A percentile compares a stretch with the other conserved stretches of the same genome.
Conservation (phyloP, 1,139 yeast species). For the Candida sp. region DNA sequence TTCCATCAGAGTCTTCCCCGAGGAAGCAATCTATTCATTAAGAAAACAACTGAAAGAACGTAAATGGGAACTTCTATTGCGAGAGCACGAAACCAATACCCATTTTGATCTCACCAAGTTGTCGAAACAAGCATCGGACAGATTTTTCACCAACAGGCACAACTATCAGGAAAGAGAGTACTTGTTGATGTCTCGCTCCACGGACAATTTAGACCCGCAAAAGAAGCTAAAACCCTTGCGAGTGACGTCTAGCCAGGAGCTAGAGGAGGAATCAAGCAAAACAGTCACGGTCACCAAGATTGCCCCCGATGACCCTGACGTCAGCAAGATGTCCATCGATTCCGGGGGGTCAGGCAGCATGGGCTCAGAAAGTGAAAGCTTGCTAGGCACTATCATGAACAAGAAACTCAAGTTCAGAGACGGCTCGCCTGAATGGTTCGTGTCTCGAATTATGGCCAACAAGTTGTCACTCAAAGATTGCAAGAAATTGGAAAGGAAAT, state of each 20-base stretch:
- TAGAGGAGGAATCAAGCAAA: not conserved
- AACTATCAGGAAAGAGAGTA: conserved; percentile 5
- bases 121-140: conserved; percentile 13
- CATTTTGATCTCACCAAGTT: conserved; percentile 36
- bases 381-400: conserved; percentile 2
- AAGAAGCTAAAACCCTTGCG: not conserved
- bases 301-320: conserved; percentile 4
- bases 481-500: conserved; percentile 37
- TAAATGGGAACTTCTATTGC: conserved; percentile 50
- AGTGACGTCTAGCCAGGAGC: not conserved
- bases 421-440: conserved; percentile 50
- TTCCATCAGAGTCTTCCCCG: conserved; percentile 42
- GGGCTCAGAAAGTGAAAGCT: conserved; percentile 6
- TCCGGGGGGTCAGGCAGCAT: conserved; percentile 8
- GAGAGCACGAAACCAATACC: conserved; percentile 44
- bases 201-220: not conserved
- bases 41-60: conserved; percentile 37
- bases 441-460: conserved; percentile 38
- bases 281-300: conserved; percentile 10
- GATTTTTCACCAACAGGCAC: conserved; percentile 7
- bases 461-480: conserved; percentile 38
- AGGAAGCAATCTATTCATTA: conserved; percentile 33
- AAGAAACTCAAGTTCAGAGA: conserved; percentile 33
- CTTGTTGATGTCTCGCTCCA: not conserved
- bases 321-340: conserved; percentile 11